Evolutionary conservation across 1,139 yeast genomes (phyloP), one percentile per base, ranked within the genome.

Genomic region (Geotrichum carabidarum): DNA sequence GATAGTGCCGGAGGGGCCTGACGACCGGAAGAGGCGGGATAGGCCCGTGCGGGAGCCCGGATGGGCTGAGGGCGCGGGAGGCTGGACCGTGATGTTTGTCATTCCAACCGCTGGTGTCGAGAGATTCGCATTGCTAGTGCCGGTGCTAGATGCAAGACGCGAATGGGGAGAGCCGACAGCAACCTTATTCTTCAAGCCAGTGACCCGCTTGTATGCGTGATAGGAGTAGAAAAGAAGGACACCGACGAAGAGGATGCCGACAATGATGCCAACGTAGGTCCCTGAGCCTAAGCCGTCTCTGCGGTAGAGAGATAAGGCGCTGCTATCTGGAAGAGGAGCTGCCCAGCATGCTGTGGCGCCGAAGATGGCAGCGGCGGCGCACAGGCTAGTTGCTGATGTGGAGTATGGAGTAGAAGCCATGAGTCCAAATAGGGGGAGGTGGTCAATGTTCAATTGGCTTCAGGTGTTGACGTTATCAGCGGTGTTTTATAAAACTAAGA

Each of bases 211-310:
- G n/a, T 30, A 18, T 6, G 45, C 42, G 14, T 14, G 34, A n/a
- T 27, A 17, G n/a, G 18, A 9, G 35, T 48, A 48, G 4, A 48
- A 22, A 4, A 48, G 14, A 2, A 48, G 14, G 5, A 38, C 12
- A n/a, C 41, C 27, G 14, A 14, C 40, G 4, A 35, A 8, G 31
- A 48, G 5, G 1, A 42, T n/a, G 14, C 51, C 51, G 12, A 48
- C 4, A 6, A 34, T 27, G 15, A 48, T 41, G 36, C 51, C 51
- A 1, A 48, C 51, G 14, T 48, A 48, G 5, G 51, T 38, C 4
- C 46, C 51, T 11, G 46, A 17, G 27, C 17, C 18, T 15, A 38
- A 8, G 12, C 45, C 44, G 17, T 35, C 48, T 17, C 48, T 12
- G 12, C 11, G 8, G 15, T 37, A 37, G 15, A 37, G 40, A 22